A percentile compares a stretch with the other conserved stretches of the same genome.
Conservation (phyloP, 2,329 filamentous ascomycete species). For the Aspergillus versicolor region DNA sequence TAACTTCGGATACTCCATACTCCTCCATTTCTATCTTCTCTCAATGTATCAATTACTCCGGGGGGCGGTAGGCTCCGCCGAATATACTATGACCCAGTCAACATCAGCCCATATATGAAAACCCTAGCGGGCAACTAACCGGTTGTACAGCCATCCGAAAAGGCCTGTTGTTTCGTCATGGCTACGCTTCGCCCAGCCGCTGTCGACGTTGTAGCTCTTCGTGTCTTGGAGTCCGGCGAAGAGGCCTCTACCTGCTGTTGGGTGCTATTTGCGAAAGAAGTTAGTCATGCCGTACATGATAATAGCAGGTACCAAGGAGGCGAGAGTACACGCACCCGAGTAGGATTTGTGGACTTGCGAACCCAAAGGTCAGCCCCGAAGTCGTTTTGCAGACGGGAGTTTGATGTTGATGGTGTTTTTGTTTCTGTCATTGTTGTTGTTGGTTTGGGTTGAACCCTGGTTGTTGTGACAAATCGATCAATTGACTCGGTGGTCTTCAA, state of each 20-base stretch:
- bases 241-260: conserved; percentile 36
- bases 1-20: neutral
- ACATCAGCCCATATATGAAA: neutral
- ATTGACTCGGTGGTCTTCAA: neutral
- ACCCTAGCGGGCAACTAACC: conserved; percentile 17
- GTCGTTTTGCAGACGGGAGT: conserved; percentile 31
- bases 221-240: conserved; percentile 40
- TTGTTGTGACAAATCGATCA: too few species aligned
- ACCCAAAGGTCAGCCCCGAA: conserved; percentile 40
- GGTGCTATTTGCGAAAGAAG: conserved; percentile 20
- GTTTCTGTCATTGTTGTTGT: neutral
- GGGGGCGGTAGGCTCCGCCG: neutral
- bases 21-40: neutral
- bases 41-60: neutral
- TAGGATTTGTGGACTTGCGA: conserved; percentile 10
- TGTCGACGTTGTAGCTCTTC: conserved; percentile 40
- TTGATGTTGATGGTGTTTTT: neutral
- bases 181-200: conserved; percentile 35
- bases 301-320: too few species aligned
- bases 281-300: neutral
- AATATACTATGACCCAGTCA: neutral
- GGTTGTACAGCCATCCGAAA: conserved; percentile 18
- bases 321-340: conserved; percentile 20
- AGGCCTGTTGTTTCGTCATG: conserved; percentile 16
- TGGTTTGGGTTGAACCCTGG: neutral